A percentile compares a stretch with the other conserved stretches of the same genome.
Evolutionary conservation across 106 monocot species (phyloP).

Genomic region (Phalaenopsis equestris): DNA sequence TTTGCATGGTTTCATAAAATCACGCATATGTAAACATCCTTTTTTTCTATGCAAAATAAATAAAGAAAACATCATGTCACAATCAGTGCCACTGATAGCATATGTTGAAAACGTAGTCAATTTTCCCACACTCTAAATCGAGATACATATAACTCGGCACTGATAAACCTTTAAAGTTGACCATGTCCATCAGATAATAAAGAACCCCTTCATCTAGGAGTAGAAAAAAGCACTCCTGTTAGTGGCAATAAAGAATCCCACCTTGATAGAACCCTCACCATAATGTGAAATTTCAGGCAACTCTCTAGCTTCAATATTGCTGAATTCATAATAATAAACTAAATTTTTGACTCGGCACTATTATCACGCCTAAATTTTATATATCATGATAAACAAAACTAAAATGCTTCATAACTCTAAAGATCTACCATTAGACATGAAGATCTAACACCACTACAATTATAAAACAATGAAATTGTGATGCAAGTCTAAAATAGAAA

Average conservation of each 20-base stretch:
- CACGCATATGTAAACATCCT: no score
- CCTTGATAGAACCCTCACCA: not conserved
- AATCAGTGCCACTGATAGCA: no score
- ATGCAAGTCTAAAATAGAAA: conserved; percentile 1
- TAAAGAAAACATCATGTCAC: no score
- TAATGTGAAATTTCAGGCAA: not conserved
- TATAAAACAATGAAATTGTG: not conserved
- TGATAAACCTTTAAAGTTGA: not conserved
- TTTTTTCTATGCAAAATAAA: no score
- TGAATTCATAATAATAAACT: not conserved
- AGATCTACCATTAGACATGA: not conserved
- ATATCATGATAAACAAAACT: not conserved
- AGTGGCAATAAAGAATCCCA: not conserved
- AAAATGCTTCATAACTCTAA: not conserved
- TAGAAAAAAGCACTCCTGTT: not conserved
- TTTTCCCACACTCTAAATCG: not conserved
- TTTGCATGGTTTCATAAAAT: no score
- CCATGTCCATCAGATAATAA: not conserved
- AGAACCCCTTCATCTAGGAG: not conserved
- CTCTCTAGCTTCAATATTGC: not conserved
- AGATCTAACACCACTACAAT: not conserved
- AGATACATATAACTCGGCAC: not conserved
- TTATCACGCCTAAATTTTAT: not conserved
- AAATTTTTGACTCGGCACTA: not conserved
- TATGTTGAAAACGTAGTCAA: no score